Conservation (phyloP, 192 early-diverging fungal genomes). For the Allomyces arbusculus region DNA sequence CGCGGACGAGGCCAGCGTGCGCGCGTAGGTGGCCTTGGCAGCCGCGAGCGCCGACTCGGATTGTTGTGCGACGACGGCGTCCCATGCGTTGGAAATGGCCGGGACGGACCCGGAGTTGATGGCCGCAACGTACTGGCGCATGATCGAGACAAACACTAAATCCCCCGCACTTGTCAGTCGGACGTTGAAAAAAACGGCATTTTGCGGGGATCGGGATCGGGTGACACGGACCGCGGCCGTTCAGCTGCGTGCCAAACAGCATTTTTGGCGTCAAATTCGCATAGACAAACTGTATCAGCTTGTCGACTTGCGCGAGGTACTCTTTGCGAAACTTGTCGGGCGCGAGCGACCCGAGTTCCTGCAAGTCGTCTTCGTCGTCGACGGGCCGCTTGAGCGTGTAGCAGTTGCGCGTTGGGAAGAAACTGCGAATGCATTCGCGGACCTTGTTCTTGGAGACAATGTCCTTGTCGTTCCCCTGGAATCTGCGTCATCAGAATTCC, state of each 20-base stretch:
- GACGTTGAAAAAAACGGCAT: no score
- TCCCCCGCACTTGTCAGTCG: no score
- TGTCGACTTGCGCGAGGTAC: neutral
- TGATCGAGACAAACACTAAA: neutral
- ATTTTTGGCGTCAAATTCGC: neutral
- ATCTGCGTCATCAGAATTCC: no score
- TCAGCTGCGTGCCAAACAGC: neutral
- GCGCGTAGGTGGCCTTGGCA: no score
- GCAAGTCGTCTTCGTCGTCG: neutral
- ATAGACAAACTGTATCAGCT: neutral
- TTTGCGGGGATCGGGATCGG: no score
- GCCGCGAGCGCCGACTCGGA: no score
- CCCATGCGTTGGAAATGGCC: neutral
- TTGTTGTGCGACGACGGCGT: neutral
- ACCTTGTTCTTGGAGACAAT: neutral
- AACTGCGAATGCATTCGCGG: neutral
- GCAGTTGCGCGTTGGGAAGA: neutral
- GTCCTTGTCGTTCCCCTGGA: neutral
- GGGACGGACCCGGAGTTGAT: neutral
- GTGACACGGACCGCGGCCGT: neutral
- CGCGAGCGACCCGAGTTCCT: neutral
- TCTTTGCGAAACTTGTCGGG: neutral
- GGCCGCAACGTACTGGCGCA: neutral
- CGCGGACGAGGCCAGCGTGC: no score
- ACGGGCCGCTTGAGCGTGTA: neutral